These are phyloP conservation scores for Peterozyma xylosa DNA, from an alignment of 805 yeast genomes.

Conservation along the genomic window DNA sequence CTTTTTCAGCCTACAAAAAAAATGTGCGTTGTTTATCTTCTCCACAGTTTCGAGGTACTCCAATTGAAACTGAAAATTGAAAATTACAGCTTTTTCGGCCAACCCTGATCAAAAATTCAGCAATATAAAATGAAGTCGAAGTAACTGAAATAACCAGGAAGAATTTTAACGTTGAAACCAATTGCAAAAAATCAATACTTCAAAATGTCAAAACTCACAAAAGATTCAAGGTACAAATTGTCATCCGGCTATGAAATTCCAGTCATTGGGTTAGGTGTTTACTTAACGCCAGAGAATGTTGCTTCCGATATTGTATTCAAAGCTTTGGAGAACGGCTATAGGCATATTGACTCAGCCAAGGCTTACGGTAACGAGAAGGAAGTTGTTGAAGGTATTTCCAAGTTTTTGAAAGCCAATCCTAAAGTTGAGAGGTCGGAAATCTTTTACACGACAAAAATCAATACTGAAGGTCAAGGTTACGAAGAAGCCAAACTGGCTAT, in stretches of 20 bases:
- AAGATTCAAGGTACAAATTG: slow-evolving; percentile 22
- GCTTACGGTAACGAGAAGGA: slow-evolving; percentile 59
- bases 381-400: slow-evolving; percentile 49
- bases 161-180: too few relatives aligned
- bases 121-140: too few relatives aligned
- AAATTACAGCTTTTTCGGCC: too few relatives aligned
- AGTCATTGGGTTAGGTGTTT: slow-evolving; percentile 50
- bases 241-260: slow-evolving; percentile 50
- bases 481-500: slow-evolving; percentile 33
- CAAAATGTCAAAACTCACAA: not conserved
- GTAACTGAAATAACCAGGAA: too few relatives aligned
- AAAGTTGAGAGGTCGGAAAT: slow-evolving; percentile 25
- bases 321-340: slow-evolving; percentile 60
- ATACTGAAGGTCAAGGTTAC: slow-evolving; percentile 23
- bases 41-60: too few relatives aligned
- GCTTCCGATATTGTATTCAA: slow-evolving; percentile 38
- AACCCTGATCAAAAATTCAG: too few relatives aligned
- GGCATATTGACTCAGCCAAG: slow-evolving; percentile 71
- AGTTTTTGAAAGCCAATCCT: slow-evolving; percentile 23
- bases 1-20: too few relatives aligned
- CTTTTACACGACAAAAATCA: slow-evolving; percentile 33
- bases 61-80: too few relatives aligned
- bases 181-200: too few relatives aligned
- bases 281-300: slow-evolving; percentile 28
- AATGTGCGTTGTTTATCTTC: too few relatives aligned